Percentiles rank a stretch among this genome's conserved stretches.
Evolutionary conservation across 129 eudicot genomes (phyloP).

Genomic region (Arctium minus): DNA sequence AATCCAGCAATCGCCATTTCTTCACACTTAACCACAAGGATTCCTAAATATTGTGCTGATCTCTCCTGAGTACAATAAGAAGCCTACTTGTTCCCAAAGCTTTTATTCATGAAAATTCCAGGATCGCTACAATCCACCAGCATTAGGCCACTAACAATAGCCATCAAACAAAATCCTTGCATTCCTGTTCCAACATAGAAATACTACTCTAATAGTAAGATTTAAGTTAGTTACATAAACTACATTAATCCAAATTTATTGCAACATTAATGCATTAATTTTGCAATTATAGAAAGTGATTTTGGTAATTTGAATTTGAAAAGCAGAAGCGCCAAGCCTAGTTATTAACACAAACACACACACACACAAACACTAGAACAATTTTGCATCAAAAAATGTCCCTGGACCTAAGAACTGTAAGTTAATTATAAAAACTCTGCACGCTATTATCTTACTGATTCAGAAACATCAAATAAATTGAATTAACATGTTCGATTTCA

Average conservation of each 20-base stretch:
- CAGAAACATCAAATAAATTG: background rate
- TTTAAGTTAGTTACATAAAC: background rate
- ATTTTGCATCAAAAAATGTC: background rate
- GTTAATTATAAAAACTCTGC: background rate
- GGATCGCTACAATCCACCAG: conserved; percentile 7
- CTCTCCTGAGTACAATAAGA: background rate
- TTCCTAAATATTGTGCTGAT: conserved; percentile 4
- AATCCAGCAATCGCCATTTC: conserved; percentile 62
- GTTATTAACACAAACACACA: background rate
- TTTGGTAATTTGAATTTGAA: background rate
- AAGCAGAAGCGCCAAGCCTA: background rate
- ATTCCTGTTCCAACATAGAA: background rate
- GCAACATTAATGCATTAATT: background rate
- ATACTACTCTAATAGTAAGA: background rate
- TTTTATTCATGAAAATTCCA: conserved; percentile 18
- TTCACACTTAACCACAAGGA: conserved; percentile 7
- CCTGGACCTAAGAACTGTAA: background rate
- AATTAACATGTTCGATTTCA: background rate
- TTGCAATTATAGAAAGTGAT: background rate
- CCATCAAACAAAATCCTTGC: background rate
- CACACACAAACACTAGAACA: background rate
- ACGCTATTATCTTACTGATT: background rate
- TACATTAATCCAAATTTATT: background rate
- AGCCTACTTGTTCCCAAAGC: background rate
- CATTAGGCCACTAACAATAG: background rate